phyloP scores from a whole-genome alignment of 2,329 filamentous ascomycete genomes.

The Fusarium sp. region DNA sequence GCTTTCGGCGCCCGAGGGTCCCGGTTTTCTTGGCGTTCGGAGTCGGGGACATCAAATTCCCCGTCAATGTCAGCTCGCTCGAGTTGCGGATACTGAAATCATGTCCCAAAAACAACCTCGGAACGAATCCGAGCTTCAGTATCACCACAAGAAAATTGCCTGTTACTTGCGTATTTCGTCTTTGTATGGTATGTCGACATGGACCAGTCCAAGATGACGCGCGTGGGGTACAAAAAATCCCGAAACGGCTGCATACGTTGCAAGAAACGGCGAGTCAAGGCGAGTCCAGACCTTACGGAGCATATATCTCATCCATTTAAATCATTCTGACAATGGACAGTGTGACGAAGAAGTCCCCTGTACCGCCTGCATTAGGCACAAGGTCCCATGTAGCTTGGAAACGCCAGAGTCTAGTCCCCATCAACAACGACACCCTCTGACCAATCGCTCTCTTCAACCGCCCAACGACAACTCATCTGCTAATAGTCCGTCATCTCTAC shows the following conservation, averaged over 20 bases:
- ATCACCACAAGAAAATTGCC: background rate
- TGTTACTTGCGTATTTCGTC: background rate
- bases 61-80: slow-evolving; percentile 1
- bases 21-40: slow-evolving; percentile 6
- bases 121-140: slow-evolving; percentile 23
- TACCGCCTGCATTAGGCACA: slow-evolving; percentile 27
- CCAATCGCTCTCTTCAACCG: slow-evolving; percentile 10
- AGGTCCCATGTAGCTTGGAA: slow-evolving; percentile 25
- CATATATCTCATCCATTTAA: background rate
- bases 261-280: slow-evolving; percentile 33
- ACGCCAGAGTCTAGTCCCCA: background rate
- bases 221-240: slow-evolving; percentile 35
- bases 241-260: slow-evolving; percentile 32
- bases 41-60: slow-evolving; percentile 4
- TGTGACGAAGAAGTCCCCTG: slow-evolving; percentile 30
- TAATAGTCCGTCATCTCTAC: slow-evolving; percentile 12
- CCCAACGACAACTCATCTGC: slow-evolving; percentile 5
- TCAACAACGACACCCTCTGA: background rate
- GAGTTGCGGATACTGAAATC: background rate
- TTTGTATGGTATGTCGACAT: background rate
- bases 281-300: background rate
- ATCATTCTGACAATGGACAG: background rate
- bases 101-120: slow-evolving; percentile 1
- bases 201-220: slow-evolving; percentile 9
- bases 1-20: background rate